Percentiles rank a stretch among this genome's conserved stretches.
phyloP scores from a whole-genome alignment of 2,329 filamentous ascomycete species.

The Aspergillus carbonarius region DNA sequence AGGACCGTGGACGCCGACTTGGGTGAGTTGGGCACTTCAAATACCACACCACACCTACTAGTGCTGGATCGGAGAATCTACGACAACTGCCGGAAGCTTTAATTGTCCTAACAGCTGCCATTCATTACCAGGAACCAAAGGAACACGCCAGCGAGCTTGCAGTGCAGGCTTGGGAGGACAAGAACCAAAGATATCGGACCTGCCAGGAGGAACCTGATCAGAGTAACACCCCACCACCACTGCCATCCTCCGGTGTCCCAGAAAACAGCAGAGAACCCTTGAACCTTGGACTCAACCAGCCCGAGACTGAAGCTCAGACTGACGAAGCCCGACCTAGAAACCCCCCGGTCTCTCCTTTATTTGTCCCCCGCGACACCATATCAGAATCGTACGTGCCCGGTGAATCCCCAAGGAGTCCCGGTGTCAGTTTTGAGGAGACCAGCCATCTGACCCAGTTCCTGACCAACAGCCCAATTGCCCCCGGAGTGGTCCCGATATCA shows the following conservation, averaged over 20 bases:
- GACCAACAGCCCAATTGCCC: background rate
- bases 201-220: constrained; percentile 2
- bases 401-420: background rate
- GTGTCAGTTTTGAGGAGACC: background rate
- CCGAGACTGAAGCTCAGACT: background rate
- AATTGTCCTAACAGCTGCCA: constrained; percentile 7
- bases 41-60: background rate
- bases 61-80: background rate
- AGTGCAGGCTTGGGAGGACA: constrained; percentile 30
- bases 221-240: constrained; percentile 7
- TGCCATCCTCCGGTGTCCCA: background rate
- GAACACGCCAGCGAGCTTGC: constrained; percentile 34
- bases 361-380: constrained; percentile 13
- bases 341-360: constrained; percentile 18
- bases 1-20: constrained; percentile 37
- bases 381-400: background rate
- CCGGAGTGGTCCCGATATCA: background rate
- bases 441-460: background rate
- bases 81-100: background rate
- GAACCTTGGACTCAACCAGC: background rate
- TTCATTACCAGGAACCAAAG: constrained; percentile 33
- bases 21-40: constrained; percentile 30
- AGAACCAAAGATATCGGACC: constrained; percentile 16
- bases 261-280: constrained; percentile 3
- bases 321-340: background rate